Base-by-base conservation (phyloP, 2,329 filamentous ascomycete species). In the Fusarium goolgardi region DNA sequence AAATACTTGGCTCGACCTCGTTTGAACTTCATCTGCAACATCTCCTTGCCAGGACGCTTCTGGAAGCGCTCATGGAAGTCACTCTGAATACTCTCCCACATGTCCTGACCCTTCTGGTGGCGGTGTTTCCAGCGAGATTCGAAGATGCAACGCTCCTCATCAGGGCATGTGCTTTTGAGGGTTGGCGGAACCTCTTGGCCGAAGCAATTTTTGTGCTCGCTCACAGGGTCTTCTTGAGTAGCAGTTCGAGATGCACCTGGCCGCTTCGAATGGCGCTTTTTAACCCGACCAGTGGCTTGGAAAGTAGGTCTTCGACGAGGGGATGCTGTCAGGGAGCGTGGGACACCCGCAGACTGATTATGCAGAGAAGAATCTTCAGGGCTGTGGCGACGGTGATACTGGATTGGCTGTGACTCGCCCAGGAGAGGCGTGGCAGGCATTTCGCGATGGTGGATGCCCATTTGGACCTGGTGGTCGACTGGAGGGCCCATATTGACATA, bases 1-100 rank as follows among this genome's bases (percentile, higher is more conserved):
- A 81, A 78, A 53, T 83, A 83, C 63, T 82, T 84, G 55, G 82
- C 76, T 21, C 86, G 81, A 4, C 81, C 81, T 9, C 86, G 81
- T 15, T 82, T 82, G 40, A 86, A 80, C 71, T 83, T 85, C 86
- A 88, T 88, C 69, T 88, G 86, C 6, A 88, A 78, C 50, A 81
- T 81, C 49, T 85, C 83, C 65, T 84, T 83, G 37, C 81, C 78
- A 8, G 77, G 78, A 16, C 76, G 76, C 62, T 80, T 77, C 12
- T 72, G 56, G 52, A 81, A 81, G 21, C 61, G 60, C 11, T 65
- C 57, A 16, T 72, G 72, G 62, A 80, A 87, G 57, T 83, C 80
- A 7, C 72, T 73, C 49, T 81, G 79, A 59, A 88, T 86, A 39
- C 80, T 78, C 25, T 85, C 81, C 86, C 86, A 88, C 85, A 88